These are phyloP conservation scores for Trebouxiophyceae sp. DNA, from an alignment of 163 green algal species.

Conservation along the genomic window DNA sequence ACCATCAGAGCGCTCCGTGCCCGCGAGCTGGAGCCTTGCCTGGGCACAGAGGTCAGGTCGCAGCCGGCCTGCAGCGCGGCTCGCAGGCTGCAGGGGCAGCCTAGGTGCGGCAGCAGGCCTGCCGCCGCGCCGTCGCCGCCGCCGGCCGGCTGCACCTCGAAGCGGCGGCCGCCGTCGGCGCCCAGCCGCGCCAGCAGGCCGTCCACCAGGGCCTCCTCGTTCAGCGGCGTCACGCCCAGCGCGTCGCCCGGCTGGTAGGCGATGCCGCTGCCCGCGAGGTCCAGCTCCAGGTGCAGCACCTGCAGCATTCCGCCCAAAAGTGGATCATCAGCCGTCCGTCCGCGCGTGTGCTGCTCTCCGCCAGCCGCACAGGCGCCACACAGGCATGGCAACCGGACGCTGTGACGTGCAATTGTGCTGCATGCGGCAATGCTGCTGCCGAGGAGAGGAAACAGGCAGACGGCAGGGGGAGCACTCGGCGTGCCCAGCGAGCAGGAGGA, in stretches of 20 bases:
- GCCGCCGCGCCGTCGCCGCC: constrained; percentile 2
- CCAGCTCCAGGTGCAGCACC: constrained; percentile 83
- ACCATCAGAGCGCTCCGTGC: too few relatives aligned
- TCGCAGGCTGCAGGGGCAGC: constrained; percentile 64
- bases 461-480: too few relatives aligned
- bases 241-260: constrained; percentile 77
- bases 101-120: constrained; percentile 61
- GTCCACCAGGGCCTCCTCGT: constrained; percentile 57
- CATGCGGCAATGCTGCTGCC: too few relatives aligned
- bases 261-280: constrained; percentile 43
- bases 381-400: too few relatives aligned
- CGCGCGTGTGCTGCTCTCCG: too few relatives aligned
- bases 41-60: constrained; percentile 69
- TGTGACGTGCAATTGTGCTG: too few relatives aligned
- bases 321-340: too few relatives aligned
- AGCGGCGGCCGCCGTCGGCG: constrained; percentile 39
- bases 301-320: background rate
- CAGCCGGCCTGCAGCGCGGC: constrained; percentile 47
- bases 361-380: too few relatives aligned
- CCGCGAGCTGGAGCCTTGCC: too few relatives aligned
- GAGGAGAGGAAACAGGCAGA: too few relatives aligned
- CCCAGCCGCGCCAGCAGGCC: constrained; percentile 57
- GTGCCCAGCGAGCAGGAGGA: too few relatives aligned
- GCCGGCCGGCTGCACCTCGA: constrained; percentile 26
- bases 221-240: constrained; percentile 56